These are phyloP conservation scores for Podospora anserina DNA, from an alignment of 495 filamentous ascomycete genomes.

Conservation along the genomic window DNA sequence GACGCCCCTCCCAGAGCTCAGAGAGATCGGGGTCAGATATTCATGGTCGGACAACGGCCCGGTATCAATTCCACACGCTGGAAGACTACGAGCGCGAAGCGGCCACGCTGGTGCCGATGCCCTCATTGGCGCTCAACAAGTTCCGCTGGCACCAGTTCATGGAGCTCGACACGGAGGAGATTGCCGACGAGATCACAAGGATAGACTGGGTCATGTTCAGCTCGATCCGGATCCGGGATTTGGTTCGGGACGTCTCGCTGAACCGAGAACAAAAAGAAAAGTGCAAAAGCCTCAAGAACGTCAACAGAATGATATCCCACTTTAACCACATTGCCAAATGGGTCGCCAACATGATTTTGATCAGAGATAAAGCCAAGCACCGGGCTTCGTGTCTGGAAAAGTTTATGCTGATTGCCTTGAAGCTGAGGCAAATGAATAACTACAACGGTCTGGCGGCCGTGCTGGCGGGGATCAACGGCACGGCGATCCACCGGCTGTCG, in stretches of 20 bases:
- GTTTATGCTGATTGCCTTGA: conserved; percentile 82
- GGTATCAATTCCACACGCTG: conserved; percentile 56
- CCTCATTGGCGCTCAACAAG: conserved; percentile 63
- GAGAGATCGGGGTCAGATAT: conserved; percentile 38
- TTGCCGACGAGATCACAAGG: conserved; percentile 87
- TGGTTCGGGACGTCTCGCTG: conserved; percentile 84
- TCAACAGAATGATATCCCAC: conserved; percentile 89
- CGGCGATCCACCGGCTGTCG: conserved; percentile 77
- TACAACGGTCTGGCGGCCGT: conserved; percentile 94
- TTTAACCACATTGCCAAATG: conserved; percentile 95
- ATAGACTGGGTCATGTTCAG: conserved; percentile 98
- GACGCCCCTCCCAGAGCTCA: conserved; percentile 48
- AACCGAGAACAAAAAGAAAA: conserved; percentile 68
- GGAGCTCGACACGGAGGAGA: conserved; percentile 72
- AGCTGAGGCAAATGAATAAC: conserved; percentile 88
- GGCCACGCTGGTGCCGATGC: conserved; percentile 59
- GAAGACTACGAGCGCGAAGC: conserved; percentile 76
- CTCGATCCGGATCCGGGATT: conserved; percentile 90
- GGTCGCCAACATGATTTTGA: conserved; percentile 85
- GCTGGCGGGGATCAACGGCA: conserved; percentile 87
- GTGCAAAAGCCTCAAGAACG: conserved; percentile 74
- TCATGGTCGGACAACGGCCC: conserved; percentile 22
- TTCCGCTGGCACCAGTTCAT: conserved; percentile 80
- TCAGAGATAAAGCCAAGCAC: conserved; percentile 95
- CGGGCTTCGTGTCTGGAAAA: conserved; percentile 86